Evolutionary conservation across 2,329 filamentous ascomycete species (phyloP), one percentile per base, ranked within the genome.

Genomic region (Cadophora malorum): DNA sequence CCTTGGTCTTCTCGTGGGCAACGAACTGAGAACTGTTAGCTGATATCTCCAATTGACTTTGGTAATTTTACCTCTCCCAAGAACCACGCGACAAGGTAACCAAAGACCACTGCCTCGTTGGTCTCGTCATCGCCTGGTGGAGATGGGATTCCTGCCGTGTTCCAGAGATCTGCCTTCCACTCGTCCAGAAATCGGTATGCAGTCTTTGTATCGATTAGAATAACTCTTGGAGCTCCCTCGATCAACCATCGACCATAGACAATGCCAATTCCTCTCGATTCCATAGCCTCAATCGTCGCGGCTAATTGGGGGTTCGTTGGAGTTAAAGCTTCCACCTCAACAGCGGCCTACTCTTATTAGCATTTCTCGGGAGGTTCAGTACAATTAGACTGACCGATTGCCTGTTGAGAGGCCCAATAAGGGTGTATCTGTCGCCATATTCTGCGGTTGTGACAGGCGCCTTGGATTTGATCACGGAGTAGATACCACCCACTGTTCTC

Each of bases 381-480:
- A 6, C 7, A 25, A n/a, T 6, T 65, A 23, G 45, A 78, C 91
- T 77, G 85, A 96, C 93, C 73, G 96, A 97, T 76, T 91, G 87
- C 79, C 91, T 90, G 82, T 98, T 97, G 79, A 97, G 89, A 67
- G 96, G 96, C 1, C 96, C 96, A 79, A 99, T 94, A 73, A 98
- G 87, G 33, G 93, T 97, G 81, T 99, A 99, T 73, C 93, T 89
- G 69, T 97, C 94, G 81, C 96, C 96, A 96, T 98, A 99, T 81
- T 99, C 96, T 70, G 94, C 94, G 0, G 95, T 97, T 53, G 96
- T 98, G 70, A 98, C 96, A 62, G 96, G 95, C 47, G 96, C 95
- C 82, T 99, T 99, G 70, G 96, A 99, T 82, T 99, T 99, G 82
- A 99, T 90, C 73, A 99, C 96, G 19, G 95, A 98, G 85, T 99